Percentiles rank a stretch among this genome's conserved stretches.
Evolutionary conservation across 2,329 filamentous ascomycete species (phyloP).

Genomic region (Epichloe sylvatica): DNA sequence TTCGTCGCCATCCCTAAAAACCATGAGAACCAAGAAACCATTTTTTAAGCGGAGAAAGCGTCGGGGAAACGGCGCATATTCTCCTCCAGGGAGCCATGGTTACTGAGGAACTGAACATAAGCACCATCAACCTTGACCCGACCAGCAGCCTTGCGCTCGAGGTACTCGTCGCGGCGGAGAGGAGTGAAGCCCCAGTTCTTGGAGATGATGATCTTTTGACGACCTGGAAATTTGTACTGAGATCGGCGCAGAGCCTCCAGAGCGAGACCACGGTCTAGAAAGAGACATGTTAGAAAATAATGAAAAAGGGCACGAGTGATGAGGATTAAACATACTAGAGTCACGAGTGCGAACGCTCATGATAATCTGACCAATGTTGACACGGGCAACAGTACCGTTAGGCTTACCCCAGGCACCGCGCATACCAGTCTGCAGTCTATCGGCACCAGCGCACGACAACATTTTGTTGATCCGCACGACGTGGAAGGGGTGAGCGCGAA

Average conservation of each 20-base stretch:
- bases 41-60: slow-evolving; percentile 56
- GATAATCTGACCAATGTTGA: slow-evolving; percentile 99
- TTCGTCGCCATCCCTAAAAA: slow-evolving; percentile 30
- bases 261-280: slow-evolving; percentile 67
- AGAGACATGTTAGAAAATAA: not conserved
- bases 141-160: slow-evolving; percentile 86
- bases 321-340: slow-evolving; percentile 45
- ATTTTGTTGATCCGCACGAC: slow-evolving; percentile 99
- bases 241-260: slow-evolving; percentile 98
- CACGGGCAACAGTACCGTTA: slow-evolving; percentile 96
- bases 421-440: slow-evolving; percentile 99
- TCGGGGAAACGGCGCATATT: slow-evolving; percentile 95
- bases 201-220: slow-evolving; percentile 99
- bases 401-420: slow-evolving; percentile 99
- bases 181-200: slow-evolving; percentile 99
- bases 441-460: slow-evolving; percentile 99
- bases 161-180: slow-evolving; percentile 96
- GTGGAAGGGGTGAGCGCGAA: slow-evolving; percentile 96
- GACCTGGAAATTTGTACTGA: slow-evolving; percentile 99
- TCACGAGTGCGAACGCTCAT: slow-evolving; percentile 96
- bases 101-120: slow-evolving; percentile 97
- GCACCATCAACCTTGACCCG: slow-evolving; percentile 94
- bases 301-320: not conserved
- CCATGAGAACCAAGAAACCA: slow-evolving; percentile 22
- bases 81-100: slow-evolving; percentile 70